A percentile compares a stretch with the other conserved stretches of the same genome.
These are phyloP conservation scores for Plantago ovata DNA, from an alignment of 257 asterid species.

Conservation along the genomic window DNA sequence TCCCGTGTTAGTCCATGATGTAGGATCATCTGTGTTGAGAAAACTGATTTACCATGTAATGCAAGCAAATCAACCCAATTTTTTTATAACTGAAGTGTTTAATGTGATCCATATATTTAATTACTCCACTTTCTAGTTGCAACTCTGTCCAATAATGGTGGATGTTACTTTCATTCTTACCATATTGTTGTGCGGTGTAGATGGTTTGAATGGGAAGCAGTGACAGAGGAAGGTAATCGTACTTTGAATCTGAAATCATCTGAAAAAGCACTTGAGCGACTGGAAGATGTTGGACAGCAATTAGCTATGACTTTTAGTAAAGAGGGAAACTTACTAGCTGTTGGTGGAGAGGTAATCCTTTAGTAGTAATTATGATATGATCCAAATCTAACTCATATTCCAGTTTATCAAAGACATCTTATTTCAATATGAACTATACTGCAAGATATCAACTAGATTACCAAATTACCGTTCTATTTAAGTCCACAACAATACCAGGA, in stretches of 20 bases:
- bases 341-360: conserved; percentile 85
- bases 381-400: conserved; percentile 1
- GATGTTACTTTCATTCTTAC: not conserved
- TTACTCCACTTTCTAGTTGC: too few relatives aligned
- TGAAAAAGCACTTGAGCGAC: conserved; percentile 48
- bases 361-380: conserved; percentile 9
- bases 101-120: too few relatives aligned
- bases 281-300: conserved; percentile 88
- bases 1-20: conserved; percentile 3
- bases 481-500: not conserved
- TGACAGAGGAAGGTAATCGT: conserved; percentile 26
- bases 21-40: conserved; percentile 8
- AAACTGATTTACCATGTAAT: not conserved
- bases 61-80: too few relatives aligned
- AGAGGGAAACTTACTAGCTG: conserved; percentile 83
- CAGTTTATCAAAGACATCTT: conserved; percentile 1
- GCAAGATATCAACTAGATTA: not conserved
- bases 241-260: conserved; percentile 56
- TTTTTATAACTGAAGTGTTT: too few relatives aligned
- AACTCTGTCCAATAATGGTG: too few relatives aligned
- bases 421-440: conserved; percentile 9
- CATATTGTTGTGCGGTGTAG: conserved; percentile 35
- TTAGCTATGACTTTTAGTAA: conserved; percentile 64
- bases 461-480: not conserved
- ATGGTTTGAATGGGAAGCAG: conserved; percentile 71